Conservation (phyloP, 75 land plant species). For the Chamaecyparis obtusa region DNA sequence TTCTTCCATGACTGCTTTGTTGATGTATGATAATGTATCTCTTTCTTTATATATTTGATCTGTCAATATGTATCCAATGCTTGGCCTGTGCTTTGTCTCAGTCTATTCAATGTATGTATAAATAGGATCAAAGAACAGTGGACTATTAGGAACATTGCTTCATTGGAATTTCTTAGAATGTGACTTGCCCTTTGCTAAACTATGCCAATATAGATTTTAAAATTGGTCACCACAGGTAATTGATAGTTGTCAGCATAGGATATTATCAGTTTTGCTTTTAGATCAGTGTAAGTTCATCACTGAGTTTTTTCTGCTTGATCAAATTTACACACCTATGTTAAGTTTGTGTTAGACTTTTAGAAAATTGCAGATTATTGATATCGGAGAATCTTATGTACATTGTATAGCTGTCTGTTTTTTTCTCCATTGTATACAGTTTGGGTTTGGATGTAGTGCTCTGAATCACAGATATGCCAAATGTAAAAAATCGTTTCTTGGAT, state of each 20-base stretch:
- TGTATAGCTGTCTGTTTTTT: neutral
- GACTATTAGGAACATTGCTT: neutral
- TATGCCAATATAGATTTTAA: neutral
- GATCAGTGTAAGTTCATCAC: neutral
- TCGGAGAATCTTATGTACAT: neutral
- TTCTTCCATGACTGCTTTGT: conserved; percentile 81
- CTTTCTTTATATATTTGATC: neutral
- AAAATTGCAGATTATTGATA: too few relatives aligned
- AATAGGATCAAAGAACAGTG: neutral
- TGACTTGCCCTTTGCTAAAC: neutral
- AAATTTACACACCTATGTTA: neutral
- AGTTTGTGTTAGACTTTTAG: neutral
- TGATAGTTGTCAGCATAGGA: neutral
- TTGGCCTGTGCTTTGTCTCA: neutral
- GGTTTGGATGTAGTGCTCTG: neutral
- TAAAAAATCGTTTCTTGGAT: neutral
- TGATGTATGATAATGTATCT: conserved; percentile 28
- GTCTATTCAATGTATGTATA: neutral
- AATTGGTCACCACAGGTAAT: neutral
- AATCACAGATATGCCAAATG: neutral
- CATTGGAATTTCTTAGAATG: neutral
- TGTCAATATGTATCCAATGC: neutral
- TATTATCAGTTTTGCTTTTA: neutral
- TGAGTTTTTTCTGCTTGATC: neutral
- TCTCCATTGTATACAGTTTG: neutral